These are phyloP conservation scores for Hemileccinum impolitum DNA, from an alignment of 768 basidiomycete species.

Conservation along the genomic window DNA sequence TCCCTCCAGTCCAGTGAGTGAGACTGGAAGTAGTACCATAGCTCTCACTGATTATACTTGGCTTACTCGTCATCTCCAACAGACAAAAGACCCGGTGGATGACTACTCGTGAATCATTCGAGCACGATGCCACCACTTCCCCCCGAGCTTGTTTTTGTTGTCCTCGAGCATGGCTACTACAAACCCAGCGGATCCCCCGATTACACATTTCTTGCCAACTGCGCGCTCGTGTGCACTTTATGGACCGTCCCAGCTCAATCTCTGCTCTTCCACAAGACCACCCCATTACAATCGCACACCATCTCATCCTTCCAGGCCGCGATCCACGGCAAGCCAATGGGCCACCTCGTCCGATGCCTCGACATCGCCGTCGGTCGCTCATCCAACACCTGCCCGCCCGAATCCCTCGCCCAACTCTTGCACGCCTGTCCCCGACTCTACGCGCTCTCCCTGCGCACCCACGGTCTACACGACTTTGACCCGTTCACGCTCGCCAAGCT, in stretches of 20 bases:
- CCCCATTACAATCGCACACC: slow-evolving; percentile 1
- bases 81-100: too few relatives aligned
- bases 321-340: slow-evolving; percentile 11
- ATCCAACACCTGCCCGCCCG: slow-evolving; percentile 3
- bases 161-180: slow-evolving; percentile 29
- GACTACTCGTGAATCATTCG: too few relatives aligned
- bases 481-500: slow-evolving; percentile 25
- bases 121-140: slow-evolving; percentile 23
- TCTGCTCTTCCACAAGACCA: slow-evolving; percentile 26
- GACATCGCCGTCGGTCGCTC: slow-evolving; percentile 16
- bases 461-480: slow-evolving; percentile 29
- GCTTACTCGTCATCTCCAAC: too few relatives aligned
- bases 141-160: slow-evolving; percentile 18
- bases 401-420: slow-evolving; percentile 16
- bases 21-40: too few relatives aligned
- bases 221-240: slow-evolving; percentile 24
- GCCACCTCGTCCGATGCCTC: slow-evolving; percentile 20
- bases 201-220: slow-evolving; percentile 18
- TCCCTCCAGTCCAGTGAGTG: too few relatives aligned
- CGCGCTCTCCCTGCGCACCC: slow-evolving; percentile 28
- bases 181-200: slow-evolving; percentile 13
- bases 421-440: slow-evolving; percentile 33
- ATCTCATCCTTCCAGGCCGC: slow-evolving; percentile 17
- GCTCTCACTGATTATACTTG: too few relatives aligned
- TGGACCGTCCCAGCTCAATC: slow-evolving; percentile 30